phyloP scores from a whole-genome alignment of 2,329 filamentous ascomycete species.

The Diaporthe helianthi region DNA sequence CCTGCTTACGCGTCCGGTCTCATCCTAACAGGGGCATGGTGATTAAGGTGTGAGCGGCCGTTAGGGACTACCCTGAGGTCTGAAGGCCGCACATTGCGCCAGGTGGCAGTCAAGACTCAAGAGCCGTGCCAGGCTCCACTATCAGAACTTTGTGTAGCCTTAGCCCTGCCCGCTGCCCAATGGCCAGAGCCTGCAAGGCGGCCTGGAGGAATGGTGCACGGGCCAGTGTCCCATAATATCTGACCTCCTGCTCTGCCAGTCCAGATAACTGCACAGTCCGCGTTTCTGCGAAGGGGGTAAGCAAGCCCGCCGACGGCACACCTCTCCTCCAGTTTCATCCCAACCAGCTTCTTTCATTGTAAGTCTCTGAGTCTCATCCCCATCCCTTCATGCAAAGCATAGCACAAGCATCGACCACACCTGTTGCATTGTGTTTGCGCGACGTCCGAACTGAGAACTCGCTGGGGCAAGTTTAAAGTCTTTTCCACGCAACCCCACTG shows the following conservation, averaged over 20 bases:
- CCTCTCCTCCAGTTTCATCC: slow-evolving; percentile 30
- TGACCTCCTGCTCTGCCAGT: slow-evolving; percentile 22
- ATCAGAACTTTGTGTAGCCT: slow-evolving; percentile 26
- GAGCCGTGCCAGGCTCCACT: slow-evolving; percentile 7
- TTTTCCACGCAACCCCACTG: slow-evolving; percentile 12
- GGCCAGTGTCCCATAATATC: slow-evolving; percentile 18
- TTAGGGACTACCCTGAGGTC: slow-evolving; percentile 8
- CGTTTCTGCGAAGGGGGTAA: not conserved
- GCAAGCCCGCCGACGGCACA: slow-evolving; percentile 24
- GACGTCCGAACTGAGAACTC: slow-evolving; percentile 13
- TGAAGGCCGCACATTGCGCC: not conserved
- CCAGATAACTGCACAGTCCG: not conserved
- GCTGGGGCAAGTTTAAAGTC: slow-evolving; percentile 17
- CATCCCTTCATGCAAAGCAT: not conserved
- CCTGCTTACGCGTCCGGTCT: not conserved
- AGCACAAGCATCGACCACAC: slow-evolving; percentile 22
- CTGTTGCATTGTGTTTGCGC: slow-evolving; percentile 4
- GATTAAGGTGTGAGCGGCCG: not conserved
- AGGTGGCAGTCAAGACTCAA: slow-evolving; percentile 13
- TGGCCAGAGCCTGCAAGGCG: not conserved
- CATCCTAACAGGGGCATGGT: not conserved
- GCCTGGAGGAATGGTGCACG: slow-evolving; percentile 9
- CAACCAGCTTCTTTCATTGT: slow-evolving; percentile 28
- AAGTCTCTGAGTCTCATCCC: slow-evolving; percentile 22
- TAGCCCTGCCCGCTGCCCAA: not conserved